Evolutionary conservation across 2,329 filamentous ascomycete species (phyloP), one percentile per base, ranked within the genome.

Genomic region (Talaromyces piceae): DNA sequence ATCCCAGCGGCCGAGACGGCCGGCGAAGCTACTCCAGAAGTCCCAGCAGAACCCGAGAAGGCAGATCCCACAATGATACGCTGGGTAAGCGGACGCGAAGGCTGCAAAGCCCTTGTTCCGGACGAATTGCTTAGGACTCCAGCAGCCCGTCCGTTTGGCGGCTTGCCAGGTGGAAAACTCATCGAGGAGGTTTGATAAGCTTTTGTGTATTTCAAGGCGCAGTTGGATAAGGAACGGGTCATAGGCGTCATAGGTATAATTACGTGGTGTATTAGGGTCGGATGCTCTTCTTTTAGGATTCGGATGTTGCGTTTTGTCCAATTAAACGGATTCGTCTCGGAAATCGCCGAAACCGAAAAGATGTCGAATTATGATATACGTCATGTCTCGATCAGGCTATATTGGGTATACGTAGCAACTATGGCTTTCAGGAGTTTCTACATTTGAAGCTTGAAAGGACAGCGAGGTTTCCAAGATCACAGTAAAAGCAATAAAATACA

Each of bases 81-180:
- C 56, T 77, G 73, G 71, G 56, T 74, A 31, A 73, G 68, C 56
- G 66, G 64, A 47, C 60, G 61, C 16, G 61, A 71, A 12, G 73
- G 73, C 5, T 69, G 68, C 55, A 66, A 56, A 52, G 54, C 77
- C 31, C 67, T 64, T 25, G 69, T 77, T 26, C 75, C 74, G 8
- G 66, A 71, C 41, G 74, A 76, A 61, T 76, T 74, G 72, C 52
- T 75, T 41, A 73, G 70, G 2, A 70, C 67, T 47, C 67, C 69
- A 25, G 67, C 68, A 7, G 72, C 69, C 6, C 65, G 63, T 44
- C 51, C 70, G 12, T 74, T 74, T 55, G 69, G 62, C 41, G 58
- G 60, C 13, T 47, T 54, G 12, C 26, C 47, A 25, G 44, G 44
- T 41, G 18, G 39, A 16, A 54, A 54, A 23, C 48, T 54, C 25